phyloP scores from a whole-genome alignment of 305 asterid species.

The Ruellia speciosa region DNA sequence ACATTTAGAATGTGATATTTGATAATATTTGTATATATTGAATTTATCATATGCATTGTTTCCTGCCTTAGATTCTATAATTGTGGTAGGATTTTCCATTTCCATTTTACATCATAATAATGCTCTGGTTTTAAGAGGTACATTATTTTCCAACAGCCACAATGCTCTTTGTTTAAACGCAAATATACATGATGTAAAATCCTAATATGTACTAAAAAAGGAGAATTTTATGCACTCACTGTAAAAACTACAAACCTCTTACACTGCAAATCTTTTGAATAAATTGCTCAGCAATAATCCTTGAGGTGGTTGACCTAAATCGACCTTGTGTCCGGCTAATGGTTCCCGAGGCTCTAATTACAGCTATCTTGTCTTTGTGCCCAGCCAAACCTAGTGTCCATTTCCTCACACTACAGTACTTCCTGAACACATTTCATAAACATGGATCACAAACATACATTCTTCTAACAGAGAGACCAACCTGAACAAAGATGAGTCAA shows the following conservation, averaged over 20 bases:
- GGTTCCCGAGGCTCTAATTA: conserved; percentile 82
- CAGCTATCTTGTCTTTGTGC: conserved; percentile 53
- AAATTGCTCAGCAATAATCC: conserved; percentile 66
- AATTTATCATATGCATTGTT: too few relatives aligned
- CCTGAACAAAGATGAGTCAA: not conserved
- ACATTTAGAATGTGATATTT: too few relatives aligned
- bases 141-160: too few relatives aligned
- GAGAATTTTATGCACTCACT: too few relatives aligned
- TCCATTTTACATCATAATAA: too few relatives aligned
- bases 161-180: too few relatives aligned
- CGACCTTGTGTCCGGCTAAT: conserved; percentile 62
- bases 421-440: conserved; percentile 37
- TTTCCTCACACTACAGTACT: conserved; percentile 54
- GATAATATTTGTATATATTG: too few relatives aligned
- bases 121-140: too few relatives aligned
- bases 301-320: conserved; percentile 48
- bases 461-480: not conserved
- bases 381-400: conserved; percentile 77
- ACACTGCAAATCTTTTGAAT: conserved; percentile 63
- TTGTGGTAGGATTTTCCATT: too few relatives aligned
- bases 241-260: conserved; percentile 38
- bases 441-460: conserved; percentile 14
- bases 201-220: too few relatives aligned
- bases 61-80: too few relatives aligned
- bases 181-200: too few relatives aligned